Base-by-base conservation (phyloP, 176 grass and related monocot genomes). In the Rhynchospora breviuscula region DNA sequence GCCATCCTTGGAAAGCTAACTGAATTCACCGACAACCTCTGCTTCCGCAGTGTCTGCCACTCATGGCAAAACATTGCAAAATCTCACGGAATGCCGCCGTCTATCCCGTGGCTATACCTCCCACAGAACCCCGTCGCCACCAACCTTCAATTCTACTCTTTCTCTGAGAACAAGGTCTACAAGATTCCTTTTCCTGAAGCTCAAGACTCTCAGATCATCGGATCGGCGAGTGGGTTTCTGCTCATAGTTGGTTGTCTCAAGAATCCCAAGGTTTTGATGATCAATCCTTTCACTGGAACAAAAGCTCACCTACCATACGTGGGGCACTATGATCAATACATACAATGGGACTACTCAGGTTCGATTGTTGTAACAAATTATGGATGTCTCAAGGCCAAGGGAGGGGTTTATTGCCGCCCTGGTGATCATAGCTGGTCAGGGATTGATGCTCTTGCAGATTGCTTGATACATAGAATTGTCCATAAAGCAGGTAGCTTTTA, bases 11-110 rank as follows among this genome's bases (percentile, higher is more conserved):
- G 83, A 19, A 59, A 66, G 12, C 73, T 93, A 82, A 78, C 59
- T 6, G 85, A 93, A 86, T 83, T 87, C 57, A 86, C 88, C 7
- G 88, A 93, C 80, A 83, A 87, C 79, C 64, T 86, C 1, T 79
- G 88, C 14, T 93, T 93, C 88, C 83, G 83, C 79, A 26, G 88
- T 54, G 91, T 93, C 59, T 93, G 86, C 83, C 88, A 88, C 13
- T 85, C 88, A 62, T 93, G 88, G 91, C 83, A 82, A 1, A 8
- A 49, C 1, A 85, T 88, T 23, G 82, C 86, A 12, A 45, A 6
- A 51, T 83, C 21, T 8, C 83, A 81, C 18, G 69, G 82, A 57
- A 67, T 74, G 45, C 88, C 88, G 5, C 56, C 26, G 69, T 82
- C 87, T 85, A 63, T 81, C 49, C 86, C 91, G 47, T 85, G 88